phyloP scores from a whole-genome alignment of 169 alveolate species.

The Cryptosporidium xiaoi region DNA sequence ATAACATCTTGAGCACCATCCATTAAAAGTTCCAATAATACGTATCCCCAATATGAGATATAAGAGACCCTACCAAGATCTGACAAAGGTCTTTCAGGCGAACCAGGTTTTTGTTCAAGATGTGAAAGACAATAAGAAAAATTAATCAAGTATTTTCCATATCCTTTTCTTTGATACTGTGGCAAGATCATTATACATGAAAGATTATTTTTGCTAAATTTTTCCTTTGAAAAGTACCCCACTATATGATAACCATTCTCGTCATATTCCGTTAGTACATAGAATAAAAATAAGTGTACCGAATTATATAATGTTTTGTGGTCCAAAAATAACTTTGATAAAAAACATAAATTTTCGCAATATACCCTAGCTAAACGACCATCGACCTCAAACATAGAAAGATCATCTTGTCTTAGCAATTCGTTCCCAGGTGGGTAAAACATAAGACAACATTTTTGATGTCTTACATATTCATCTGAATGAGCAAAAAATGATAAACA shows the following conservation, averaged over 20 bases:
- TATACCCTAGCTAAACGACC: slow-evolving; percentile 92
- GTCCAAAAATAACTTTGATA: slow-evolving; percentile 95
- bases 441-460: slow-evolving; percentile 87
- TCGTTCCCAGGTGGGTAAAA: slow-evolving; percentile 99
- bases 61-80: slow-evolving; percentile 97
- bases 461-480: slow-evolving; percentile 88
- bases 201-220: slow-evolving; percentile 80
- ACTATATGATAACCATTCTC: slow-evolving; percentile 89
- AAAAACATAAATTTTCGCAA: slow-evolving; percentile 96
- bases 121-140: slow-evolving; percentile 92
- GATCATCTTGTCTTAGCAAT: slow-evolving; percentile 92
- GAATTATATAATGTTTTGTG: slow-evolving; percentile 93
- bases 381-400: slow-evolving; percentile 96
- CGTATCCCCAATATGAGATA: slow-evolving; percentile 95
- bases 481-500: slow-evolving; percentile 90
- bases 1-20: slow-evolving; percentile 57
- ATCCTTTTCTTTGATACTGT: slow-evolving; percentile 88
- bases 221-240: slow-evolving; percentile 90
- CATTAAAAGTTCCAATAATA: slow-evolving; percentile 80
- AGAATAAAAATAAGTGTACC: slow-evolving; percentile 91
- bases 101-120: slow-evolving; percentile 93
- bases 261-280: slow-evolving; percentile 93
- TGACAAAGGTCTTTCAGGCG: slow-evolving; percentile 97
- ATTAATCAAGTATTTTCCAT: slow-evolving; percentile 88
- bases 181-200: slow-evolving; percentile 89